These are phyloP conservation scores for Hansenula sp. DNA, from an alignment of 1,139 yeast species.

Conservation along the genomic window DNA sequence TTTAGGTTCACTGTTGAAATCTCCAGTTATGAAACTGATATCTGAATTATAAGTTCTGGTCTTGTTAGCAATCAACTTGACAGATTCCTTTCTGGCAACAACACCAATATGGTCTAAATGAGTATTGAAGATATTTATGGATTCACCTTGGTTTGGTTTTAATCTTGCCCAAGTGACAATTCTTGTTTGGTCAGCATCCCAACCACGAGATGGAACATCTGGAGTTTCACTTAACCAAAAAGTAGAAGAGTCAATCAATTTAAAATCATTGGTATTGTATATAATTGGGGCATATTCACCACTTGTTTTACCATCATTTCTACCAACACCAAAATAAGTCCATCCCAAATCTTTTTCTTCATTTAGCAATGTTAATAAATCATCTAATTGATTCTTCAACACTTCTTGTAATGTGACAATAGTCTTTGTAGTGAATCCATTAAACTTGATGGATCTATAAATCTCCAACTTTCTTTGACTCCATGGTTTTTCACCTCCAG, in stretches of 20 bases:
- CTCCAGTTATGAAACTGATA: conserved; percentile 39
- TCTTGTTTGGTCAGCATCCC: conserved; percentile 52
- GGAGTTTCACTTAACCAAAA: conserved; percentile 47
- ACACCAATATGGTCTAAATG: conserved; percentile 55
- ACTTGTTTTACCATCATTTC: conserved; percentile 37
- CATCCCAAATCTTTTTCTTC: conserved; percentile 25
- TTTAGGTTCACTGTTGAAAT: conserved; percentile 50
- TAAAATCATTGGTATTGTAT: conserved; percentile 34
- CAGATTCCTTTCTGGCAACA: conserved; percentile 42
- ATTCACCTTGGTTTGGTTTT: conserved; percentile 27
- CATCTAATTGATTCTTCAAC: conserved; percentile 44
- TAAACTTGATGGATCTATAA: conserved; percentile 33
- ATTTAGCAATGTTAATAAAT: conserved; percentile 31
- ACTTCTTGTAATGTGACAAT: conserved; percentile 55
- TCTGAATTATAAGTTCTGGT: conserved; percentile 35
- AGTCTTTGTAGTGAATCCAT: conserved; percentile 32
- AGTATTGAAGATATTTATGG: conserved; percentile 46
- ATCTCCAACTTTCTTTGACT: conserved; percentile 33
- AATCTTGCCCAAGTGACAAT: conserved; percentile 43
- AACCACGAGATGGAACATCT: conserved; percentile 43
- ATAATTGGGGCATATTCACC: conserved; percentile 47
- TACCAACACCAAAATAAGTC: conserved; percentile 43
- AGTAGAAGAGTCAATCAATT: conserved; percentile 30
- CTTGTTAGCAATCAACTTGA: conserved; percentile 40
- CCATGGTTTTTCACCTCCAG: conserved; percentile 42